Base-by-base conservation (phyloP, 495 filamentous ascomycete genomes). In the Annulohypoxylon moriforme region DNA sequence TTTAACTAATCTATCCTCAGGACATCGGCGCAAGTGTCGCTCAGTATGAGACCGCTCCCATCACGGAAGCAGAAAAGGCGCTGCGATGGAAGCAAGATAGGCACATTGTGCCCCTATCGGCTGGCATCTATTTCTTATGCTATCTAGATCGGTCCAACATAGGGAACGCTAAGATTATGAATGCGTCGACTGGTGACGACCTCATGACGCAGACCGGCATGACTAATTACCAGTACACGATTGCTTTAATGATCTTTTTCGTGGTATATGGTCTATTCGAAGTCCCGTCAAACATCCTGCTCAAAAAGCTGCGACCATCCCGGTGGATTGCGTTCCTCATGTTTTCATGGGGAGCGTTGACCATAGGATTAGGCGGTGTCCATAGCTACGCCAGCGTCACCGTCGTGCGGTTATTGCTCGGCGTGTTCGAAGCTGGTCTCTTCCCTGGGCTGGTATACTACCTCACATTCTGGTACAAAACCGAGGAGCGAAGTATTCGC, bases 381-480 rank as follows among this genome's bases (percentile, higher is more conserved):
- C 70, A 82, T 14, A 84, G 77, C 50, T 82, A 86, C 24, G 82
- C 78, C 13, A 76, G 79, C 1, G 73, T 89, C 0, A 83, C 84
- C 47, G 87, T 84, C 1, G 84, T 83, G 18, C 81, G 87, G 0
- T 77, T 89, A 20, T 78, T 90, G 20, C 81, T 89, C 5, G 88
- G 88, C 0, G 82, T 82, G 2, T 86, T 85, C 20, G 88, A 89
- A 63, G 83, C 80, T 22, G 93, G 93, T 1, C 77, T 94, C 1
- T 93, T 93, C 74, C 91, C 92, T 0, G 94, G 93, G 0, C 84
- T 96, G 1, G 91, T 90, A 53, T 92, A 94, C 74, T 96, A 94
- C 76, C 83, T 97, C 1, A 92, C 90, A 0, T 94, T 92, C 79
- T 96, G 93, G 89, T 97, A 85, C 66, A 82, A 80, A 67, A 67